A percentile compares a stretch with the other conserved stretches of the same genome.
phyloP scores from a whole-genome alignment of 108 stramenopile genomes.

The Nitzschia sp. region DNA sequence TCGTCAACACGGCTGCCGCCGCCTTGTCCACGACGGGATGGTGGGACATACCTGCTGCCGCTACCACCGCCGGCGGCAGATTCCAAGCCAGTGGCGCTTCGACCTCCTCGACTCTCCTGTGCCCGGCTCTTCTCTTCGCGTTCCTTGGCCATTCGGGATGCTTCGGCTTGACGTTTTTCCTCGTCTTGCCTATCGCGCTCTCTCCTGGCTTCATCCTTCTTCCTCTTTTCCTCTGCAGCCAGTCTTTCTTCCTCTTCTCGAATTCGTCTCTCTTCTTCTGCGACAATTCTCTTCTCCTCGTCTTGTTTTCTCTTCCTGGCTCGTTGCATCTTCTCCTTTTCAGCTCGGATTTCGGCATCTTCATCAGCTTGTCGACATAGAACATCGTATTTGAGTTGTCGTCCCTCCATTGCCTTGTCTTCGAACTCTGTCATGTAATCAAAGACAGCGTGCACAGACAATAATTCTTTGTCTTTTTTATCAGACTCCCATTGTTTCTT shows the following conservation, averaged over 20 bases:
- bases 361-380: conserved; percentile 68
- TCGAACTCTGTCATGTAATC: conserved; percentile 64
- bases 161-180: conserved; percentile 54
- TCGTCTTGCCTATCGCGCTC: conserved; percentile 59
- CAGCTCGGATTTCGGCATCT: conserved; percentile 71
- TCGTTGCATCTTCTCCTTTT: conserved; percentile 67
- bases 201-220: conserved; percentile 57
- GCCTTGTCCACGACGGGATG: conserved; percentile 49
- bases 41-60: conserved; percentile 69
- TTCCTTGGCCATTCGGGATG: conserved; percentile 68
- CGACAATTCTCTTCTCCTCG: conserved; percentile 42
- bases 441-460: conserved; percentile 62
- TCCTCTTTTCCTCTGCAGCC: conserved; percentile 53
- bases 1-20: conserved; percentile 35
- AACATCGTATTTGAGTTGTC: conserved; percentile 51
- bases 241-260: conserved; percentile 58
- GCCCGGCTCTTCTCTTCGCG: conserved; percentile 41
- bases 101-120: conserved; percentile 16
- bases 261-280: conserved; percentile 49
- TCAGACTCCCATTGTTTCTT: conserved; percentile 78
- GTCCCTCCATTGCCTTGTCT: conserved; percentile 64
- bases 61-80: conserved; percentile 17
- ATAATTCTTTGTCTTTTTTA: conserved; percentile 58
- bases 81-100: conserved; percentile 36
- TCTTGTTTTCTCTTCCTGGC: conserved; percentile 73